Conservation (phyloP, 2,329 filamentous ascomycete species). For the Talaromyces sp. region DNA sequence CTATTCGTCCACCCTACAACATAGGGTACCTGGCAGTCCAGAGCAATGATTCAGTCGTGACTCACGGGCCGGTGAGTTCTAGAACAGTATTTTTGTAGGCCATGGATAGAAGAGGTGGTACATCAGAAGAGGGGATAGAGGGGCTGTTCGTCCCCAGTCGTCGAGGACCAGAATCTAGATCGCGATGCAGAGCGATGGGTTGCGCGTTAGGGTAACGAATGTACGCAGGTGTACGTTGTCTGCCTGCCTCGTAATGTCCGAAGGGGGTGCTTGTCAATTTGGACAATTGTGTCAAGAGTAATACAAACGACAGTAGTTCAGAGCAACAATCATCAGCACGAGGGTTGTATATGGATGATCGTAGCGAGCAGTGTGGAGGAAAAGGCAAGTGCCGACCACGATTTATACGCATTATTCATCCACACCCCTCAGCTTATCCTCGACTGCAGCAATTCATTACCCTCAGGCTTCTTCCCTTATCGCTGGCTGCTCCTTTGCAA, state of each 20-base stretch:
- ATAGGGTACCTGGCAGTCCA: not conserved
- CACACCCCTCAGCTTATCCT: not conserved
- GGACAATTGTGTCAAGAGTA: not conserved
- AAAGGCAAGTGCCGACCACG: not conserved
- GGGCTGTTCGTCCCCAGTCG: not conserved
- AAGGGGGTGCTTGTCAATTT: not conserved
- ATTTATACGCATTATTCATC: not conserved
- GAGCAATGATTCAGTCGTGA: not conserved
- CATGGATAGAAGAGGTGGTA: not conserved
- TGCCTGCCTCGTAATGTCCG: not conserved
- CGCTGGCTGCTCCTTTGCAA: not conserved
- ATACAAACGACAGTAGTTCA: too few species aligned
- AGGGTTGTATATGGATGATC: too few species aligned
- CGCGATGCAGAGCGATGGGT: constrained; percentile 4
- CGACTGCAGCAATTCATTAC: too few species aligned
- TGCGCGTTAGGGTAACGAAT: not conserved
- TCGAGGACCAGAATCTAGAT: constrained; percentile 9
- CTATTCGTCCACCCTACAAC: not conserved
- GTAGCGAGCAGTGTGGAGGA: too few species aligned
- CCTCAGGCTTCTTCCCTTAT: not conserved
- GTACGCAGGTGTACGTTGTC: not conserved
- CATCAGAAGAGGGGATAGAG: constrained; percentile 16
- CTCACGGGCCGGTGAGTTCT: not conserved
- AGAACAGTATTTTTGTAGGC: not conserved
- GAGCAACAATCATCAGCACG: too few species aligned